These are phyloP conservation scores for Talaromyces funiculosus DNA, from an alignment of 2,329 filamentous ascomycete species.

Conservation along the genomic window DNA sequence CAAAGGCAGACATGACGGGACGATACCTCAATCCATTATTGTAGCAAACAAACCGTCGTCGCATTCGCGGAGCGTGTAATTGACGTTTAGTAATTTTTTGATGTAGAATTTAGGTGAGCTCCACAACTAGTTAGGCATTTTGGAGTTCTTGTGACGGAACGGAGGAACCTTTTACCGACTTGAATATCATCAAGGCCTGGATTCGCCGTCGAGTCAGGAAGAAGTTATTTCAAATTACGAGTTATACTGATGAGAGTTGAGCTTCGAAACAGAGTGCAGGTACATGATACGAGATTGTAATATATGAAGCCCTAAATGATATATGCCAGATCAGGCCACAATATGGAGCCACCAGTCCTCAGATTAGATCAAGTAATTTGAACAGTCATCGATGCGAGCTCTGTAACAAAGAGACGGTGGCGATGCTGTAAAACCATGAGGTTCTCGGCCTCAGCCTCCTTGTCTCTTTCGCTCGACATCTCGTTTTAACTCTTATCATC, in stretches of 20 bases:
- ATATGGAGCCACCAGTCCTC: slow-evolving; percentile 26
- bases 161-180: not conserved
- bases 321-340: not conserved
- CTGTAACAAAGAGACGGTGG: slow-evolving; percentile 11
- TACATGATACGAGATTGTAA: not conserved
- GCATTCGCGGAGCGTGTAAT: not conserved
- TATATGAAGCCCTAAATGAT: not conserved
- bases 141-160: not conserved
- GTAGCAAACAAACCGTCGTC: not conserved
- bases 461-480: slow-evolving; percentile 15
- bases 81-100: not conserved
- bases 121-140: not conserved
- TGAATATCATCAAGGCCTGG: not conserved
- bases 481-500: slow-evolving; percentile 30
- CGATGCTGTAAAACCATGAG: slow-evolving; percentile 13
- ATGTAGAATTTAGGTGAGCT: not conserved
- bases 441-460: slow-evolving; percentile 26
- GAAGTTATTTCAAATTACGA: not conserved
- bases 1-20: slow-evolving; percentile 1
- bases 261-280: not conserved
- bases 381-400: slow-evolving; percentile 37
- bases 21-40: not conserved
- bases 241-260: not conserved
- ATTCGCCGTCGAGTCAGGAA: not conserved
- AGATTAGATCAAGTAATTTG: slow-evolving; percentile 60